Conservation (phyloP, 2,329 filamentous ascomycete genomes). For the Cyclaneusma minus region DNA sequence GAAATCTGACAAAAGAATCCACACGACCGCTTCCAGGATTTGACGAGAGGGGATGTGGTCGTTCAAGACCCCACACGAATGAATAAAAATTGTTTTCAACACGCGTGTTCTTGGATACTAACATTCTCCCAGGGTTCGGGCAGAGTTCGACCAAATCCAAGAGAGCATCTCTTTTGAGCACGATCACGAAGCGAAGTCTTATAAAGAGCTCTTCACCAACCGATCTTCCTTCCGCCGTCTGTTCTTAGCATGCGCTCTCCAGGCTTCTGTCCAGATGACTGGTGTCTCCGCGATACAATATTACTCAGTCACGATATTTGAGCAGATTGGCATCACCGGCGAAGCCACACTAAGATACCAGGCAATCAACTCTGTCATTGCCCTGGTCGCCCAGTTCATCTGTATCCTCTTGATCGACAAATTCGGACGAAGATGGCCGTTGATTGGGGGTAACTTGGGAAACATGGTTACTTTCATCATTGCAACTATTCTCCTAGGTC, state of each 20-base stretch:
- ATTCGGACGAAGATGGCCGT: slow-evolving; percentile 54
- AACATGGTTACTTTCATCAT: slow-evolving; percentile 63
- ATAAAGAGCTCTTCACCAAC: slow-evolving; percentile 42
- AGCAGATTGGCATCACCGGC: slow-evolving; percentile 40
- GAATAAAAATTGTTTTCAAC: no score
- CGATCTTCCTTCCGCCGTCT: slow-evolving; percentile 46
- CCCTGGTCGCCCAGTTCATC: slow-evolving; percentile 39
- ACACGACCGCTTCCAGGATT: no score
- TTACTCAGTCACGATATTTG: slow-evolving; percentile 41
- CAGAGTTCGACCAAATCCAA: slow-evolving; percentile 48
- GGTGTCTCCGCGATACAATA: slow-evolving; percentile 50
- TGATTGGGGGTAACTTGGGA: slow-evolving; percentile 56
- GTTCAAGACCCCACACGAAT: no score
- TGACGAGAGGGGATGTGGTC: no score
- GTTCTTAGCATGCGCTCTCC: slow-evolving; percentile 42
- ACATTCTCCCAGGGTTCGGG: no score
- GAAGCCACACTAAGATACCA: slow-evolving; percentile 46
- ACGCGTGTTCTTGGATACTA: no score
- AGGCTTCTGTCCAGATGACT: slow-evolving; percentile 52
- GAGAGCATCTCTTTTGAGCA: slow-evolving; percentile 45
- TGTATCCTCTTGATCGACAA: slow-evolving; percentile 51
- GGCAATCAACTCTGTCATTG: slow-evolving; percentile 48
- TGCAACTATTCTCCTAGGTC: slow-evolving; percentile 33
- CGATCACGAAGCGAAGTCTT: slow-evolving; percentile 46
- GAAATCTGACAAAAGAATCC: no score